A percentile compares a stretch with the other conserved stretches of the same genome.
These are phyloP conservation scores for Inonotus obliquus DNA, from an alignment of 1,284 basidiomycete species.

Conservation along the genomic window DNA sequence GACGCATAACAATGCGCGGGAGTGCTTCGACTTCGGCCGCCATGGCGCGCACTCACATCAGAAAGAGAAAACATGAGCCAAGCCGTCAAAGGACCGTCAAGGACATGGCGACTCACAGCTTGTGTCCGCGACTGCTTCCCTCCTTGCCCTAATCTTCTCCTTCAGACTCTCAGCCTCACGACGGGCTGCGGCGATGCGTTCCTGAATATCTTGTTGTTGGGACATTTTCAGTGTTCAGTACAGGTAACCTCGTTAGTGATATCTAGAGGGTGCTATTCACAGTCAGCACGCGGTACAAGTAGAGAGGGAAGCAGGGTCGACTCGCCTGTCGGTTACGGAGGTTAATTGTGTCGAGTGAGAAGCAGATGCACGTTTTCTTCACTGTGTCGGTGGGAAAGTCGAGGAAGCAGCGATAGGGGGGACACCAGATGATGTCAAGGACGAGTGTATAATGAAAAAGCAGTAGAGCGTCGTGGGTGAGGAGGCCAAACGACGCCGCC, in stretches of 20 bases:
- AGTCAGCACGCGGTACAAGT: neutral
- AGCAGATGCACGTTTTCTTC: constrained; percentile 2
- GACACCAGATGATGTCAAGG: neutral
- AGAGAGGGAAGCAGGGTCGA: neutral
- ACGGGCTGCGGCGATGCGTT: constrained; percentile 92
- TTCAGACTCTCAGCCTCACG: constrained; percentile 95
- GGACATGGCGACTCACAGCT: constrained; percentile 63
- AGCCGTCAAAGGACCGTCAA: constrained; percentile 1
- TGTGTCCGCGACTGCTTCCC: constrained; percentile 94
- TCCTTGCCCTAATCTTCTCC: constrained; percentile 94
- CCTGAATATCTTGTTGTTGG: constrained; percentile 84
- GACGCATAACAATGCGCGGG: constrained; percentile 93
- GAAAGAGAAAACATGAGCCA: constrained; percentile 22
- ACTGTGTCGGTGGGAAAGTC: neutral
- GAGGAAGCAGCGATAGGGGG: constrained; percentile 2
- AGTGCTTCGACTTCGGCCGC: constrained; percentile 93
- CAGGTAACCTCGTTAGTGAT: constrained; percentile 19
- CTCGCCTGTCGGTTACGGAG: neutral
- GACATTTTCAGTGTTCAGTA: constrained; percentile 47
- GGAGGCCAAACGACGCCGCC: neutral
- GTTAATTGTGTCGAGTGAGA: constrained; percentile 3
- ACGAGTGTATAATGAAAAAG: neutral
- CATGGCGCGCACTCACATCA: constrained; percentile 81
- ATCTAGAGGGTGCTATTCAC: constrained; percentile 2
- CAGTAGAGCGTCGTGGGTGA: neutral